These are phyloP conservation scores for Metschnikowia kofuensis DNA, from an alignment of 805 yeast genomes.

Conservation along the genomic window DNA sequence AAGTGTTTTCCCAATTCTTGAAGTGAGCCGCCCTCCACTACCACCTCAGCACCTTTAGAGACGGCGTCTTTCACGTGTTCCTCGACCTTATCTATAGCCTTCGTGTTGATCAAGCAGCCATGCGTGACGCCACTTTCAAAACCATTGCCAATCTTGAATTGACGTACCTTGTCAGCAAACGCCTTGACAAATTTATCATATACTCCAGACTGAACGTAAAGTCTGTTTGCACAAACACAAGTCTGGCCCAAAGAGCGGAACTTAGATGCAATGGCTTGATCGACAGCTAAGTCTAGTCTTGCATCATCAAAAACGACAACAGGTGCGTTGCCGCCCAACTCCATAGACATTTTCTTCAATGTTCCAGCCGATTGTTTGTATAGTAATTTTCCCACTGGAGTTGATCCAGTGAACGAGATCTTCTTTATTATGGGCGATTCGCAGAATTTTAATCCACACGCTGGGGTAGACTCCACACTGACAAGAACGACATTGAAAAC, in stretches of 20 bases:
- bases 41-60: slow-evolving; percentile 50
- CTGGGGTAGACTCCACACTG: slow-evolving; percentile 50
- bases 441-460: slow-evolving; percentile 49
- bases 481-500: slow-evolving; percentile 49
- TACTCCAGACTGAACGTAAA: slow-evolving; percentile 61
- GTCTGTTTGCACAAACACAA: slow-evolving; percentile 75
- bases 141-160: slow-evolving; percentile 52
- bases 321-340: slow-evolving; percentile 82
- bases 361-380: slow-evolving; percentile 60
- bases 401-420: slow-evolving; percentile 77
- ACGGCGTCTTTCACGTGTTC: slow-evolving; percentile 54
- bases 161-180: slow-evolving; percentile 45
- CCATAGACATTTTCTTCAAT: slow-evolving; percentile 68
- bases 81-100: slow-evolving; percentile 51
- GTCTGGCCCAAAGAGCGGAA: slow-evolving; percentile 80
- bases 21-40: slow-evolving; percentile 51
- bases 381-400: slow-evolving; percentile 65
- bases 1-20: slow-evolving; percentile 49
- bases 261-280: slow-evolving; percentile 63
- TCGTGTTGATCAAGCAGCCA: slow-evolving; percentile 53
- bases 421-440: slow-evolving; percentile 56
- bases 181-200: slow-evolving; percentile 57
- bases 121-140: slow-evolving; percentile 50
- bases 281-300: slow-evolving; percentile 60
- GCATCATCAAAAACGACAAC: slow-evolving; percentile 74